phyloP scores from a whole-genome alignment of 345 rosid genomes.

The Clarkia xantiana region DNA sequence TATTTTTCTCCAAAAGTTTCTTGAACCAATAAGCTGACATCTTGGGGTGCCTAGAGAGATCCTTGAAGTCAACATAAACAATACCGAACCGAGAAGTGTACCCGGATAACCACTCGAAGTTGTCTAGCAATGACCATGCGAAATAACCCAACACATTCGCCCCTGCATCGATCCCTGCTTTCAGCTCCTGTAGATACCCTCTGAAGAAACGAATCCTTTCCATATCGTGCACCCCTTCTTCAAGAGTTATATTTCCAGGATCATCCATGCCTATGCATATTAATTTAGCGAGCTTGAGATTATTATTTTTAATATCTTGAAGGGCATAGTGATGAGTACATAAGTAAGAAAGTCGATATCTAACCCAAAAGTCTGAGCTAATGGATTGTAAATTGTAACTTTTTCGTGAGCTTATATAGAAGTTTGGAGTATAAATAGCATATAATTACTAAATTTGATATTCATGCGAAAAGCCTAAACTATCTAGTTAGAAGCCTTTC shows the following conservation, averaged over 20 bases:
- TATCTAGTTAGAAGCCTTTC: too few relatives aligned
- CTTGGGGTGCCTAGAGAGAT: constrained; percentile 39
- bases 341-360: too few relatives aligned
- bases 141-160: constrained; percentile 50
- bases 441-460: too few relatives aligned
- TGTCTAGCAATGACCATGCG: constrained; percentile 54
- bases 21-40: constrained; percentile 57
- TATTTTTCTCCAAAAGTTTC: constrained; percentile 17
- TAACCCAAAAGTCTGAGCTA: too few relatives aligned
- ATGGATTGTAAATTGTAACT: too few relatives aligned
- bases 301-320: too few relatives aligned
- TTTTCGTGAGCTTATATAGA: too few relatives aligned
- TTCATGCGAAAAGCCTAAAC: too few relatives aligned
- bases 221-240: constrained; percentile 26
- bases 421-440: too few relatives aligned
- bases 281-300: not conserved
- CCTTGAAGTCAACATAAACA: constrained; percentile 27
- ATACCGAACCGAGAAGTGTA: constrained; percentile 47
- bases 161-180: constrained; percentile 40
- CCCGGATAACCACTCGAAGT: constrained; percentile 52
- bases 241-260: constrained; percentile 25
- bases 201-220: constrained; percentile 29
- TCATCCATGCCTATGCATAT: constrained; percentile 38
- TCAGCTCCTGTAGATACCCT: constrained; percentile 30
- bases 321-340: too few relatives aligned